Percentiles rank a stretch among this genome's conserved stretches.
Conservation (phyloP, 169 alveolate genomes). For the Eimeria sp. region DNA sequence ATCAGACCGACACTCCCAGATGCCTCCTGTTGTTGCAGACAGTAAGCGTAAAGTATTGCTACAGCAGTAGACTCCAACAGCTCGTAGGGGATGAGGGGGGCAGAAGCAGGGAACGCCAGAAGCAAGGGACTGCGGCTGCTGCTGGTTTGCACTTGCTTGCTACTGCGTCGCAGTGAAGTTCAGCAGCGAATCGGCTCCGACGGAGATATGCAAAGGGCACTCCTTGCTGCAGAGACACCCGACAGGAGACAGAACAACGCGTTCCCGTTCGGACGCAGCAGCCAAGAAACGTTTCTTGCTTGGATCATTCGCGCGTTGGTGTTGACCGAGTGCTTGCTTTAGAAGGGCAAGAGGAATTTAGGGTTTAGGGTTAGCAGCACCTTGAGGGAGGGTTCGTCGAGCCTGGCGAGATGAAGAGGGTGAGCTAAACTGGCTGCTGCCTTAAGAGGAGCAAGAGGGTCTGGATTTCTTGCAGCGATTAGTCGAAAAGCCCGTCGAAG, state of each 20-base stretch:
- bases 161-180: not conserved
- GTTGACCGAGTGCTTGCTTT: not conserved
- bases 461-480: not conserved
- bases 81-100: not conserved
- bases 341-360: not conserved
- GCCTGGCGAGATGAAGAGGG: not conserved
- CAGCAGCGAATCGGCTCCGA: not conserved
- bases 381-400: not conserved
- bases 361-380: not conserved
- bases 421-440: not conserved
- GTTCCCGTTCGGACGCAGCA: too few species aligned
- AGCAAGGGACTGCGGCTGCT: not conserved
- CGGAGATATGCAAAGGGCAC: not conserved
- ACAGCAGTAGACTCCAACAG: not conserved
- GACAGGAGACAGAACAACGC: not conserved
- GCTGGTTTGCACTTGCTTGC: not conserved
- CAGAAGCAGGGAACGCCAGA: not conserved
- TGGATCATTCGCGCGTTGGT: too few species aligned
- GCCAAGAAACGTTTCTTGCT: too few species aligned
- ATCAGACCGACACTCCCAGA: not conserved
- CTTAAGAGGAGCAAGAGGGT: conserved; percentile 12
- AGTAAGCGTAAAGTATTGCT: not conserved
- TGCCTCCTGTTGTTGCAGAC: not conserved
- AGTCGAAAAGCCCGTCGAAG: not conserved
- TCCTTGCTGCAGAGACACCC: not conserved